Base-by-base conservation (phyloP, 2,329 filamentous ascomycete species). In the Alternaria triticimaculans region DNA sequence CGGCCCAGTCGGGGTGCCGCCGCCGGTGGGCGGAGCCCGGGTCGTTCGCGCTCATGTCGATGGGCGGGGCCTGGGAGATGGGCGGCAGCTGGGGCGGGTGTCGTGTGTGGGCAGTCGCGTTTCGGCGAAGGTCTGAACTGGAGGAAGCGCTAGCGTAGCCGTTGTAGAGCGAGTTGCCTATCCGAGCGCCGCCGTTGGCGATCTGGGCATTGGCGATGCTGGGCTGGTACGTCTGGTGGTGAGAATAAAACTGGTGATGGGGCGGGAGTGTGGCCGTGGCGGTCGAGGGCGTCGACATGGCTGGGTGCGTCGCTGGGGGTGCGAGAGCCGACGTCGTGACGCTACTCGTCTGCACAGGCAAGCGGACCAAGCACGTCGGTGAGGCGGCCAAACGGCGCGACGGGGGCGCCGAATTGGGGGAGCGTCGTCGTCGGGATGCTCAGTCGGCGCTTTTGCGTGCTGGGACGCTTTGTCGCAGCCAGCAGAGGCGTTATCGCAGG, bases 251-350 rank as follows among this genome's bases (percentile, higher is more conserved):
- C 62, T 79, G 78, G 64, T 80, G 79, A 70, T 79, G 79, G 61
- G 77, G 76, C 60, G 78, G 75, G 54, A 81, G 78, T 37, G 79
- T 80, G 57, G 80, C 80, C 60, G 80, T 82, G 62, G 80, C 80
- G 11, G 81, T 82, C 51, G 80, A 82, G 61, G 81, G 81, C 62
- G 80, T 82, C 68, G 80, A 82, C 81, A 82, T 82, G 68, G 72
- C 72, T 58, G 55, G 23, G 58, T 62, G 64, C 63, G 64, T 58
- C 64, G 56, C 68, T 57, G 58, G 75, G 72, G 70, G 71, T 66
- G 65, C 65, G 65, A 64, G 63, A 60, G 51, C 66, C 65, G 75
- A 60, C 63, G 72, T 77, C 53, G 72, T 73, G 70, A 67, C 74
- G 72, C 75, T 72, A 62, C 69, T 70, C 65, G 63, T 66, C 54